phyloP scores from a whole-genome alignment of 129 eudicot species.

The Saussurea involucrata region DNA sequence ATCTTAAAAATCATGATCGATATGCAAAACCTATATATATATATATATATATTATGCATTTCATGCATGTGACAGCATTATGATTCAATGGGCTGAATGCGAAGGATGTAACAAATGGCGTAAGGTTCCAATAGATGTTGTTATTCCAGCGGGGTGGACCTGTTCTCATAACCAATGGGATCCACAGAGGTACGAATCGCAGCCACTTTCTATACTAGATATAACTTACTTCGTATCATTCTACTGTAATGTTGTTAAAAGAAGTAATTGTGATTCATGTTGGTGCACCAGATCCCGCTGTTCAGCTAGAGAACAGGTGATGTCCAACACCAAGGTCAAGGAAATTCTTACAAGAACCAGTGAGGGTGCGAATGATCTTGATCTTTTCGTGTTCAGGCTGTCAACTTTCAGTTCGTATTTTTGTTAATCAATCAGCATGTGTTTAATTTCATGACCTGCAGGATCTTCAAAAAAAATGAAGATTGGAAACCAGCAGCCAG shows the following conservation, averaged over 20 bases:
- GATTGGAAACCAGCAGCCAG: not conserved
- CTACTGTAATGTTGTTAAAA: not conserved
- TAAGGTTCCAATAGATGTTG: conserved; percentile 43
- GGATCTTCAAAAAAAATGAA: not conserved
- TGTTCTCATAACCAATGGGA: conserved; percentile 50
- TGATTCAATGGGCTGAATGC: conserved; percentile 57
- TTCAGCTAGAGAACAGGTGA: not conserved
- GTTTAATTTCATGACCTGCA: not conserved
- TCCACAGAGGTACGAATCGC: conserved; percentile 38
- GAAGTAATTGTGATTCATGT: not conserved
- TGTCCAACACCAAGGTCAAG: not conserved
- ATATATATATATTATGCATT: too few relatives aligned
- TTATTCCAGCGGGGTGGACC: conserved; percentile 51
- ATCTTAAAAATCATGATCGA: not conserved
- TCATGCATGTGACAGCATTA: conserved; percentile 21
- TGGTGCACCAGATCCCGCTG: not conserved
- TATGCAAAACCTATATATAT: not conserved
- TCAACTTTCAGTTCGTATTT: not conserved
- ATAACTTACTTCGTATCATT: not conserved
- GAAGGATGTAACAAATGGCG: conserved; percentile 68
- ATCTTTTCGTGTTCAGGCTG: not conserved
- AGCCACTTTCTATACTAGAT: not conserved
- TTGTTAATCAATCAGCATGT: not conserved
- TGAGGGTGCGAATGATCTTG: not conserved
- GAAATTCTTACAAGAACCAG: not conserved